Base-by-base conservation (phyloP, 345 rosid species). In the Anastatica hierochuntica region DNA sequence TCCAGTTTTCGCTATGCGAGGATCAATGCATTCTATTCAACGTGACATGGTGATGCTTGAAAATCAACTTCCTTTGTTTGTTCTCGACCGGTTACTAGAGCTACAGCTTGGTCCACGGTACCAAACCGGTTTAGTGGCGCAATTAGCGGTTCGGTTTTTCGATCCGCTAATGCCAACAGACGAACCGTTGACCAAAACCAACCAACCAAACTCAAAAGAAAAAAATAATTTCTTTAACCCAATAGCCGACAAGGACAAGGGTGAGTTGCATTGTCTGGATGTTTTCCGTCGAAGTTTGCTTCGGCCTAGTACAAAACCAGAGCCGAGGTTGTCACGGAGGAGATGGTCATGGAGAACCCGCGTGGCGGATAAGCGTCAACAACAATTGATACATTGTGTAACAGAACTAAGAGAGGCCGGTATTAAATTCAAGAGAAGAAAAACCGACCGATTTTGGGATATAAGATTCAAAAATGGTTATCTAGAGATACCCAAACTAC, bases 31-130 rank as follows among this genome's bases (percentile, higher is more conserved):
- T 73, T 72, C 89, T 2, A 86, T 86, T 44, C 95, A 81, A 54
- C 62, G 89, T 40, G 98, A 90, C 67, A 90, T 86, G 96, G 75
- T 84, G 44, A 86, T 90, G 95, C 63, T 86, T 4, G 96, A 86
- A 74, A 90, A 86, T 17, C 96, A 84, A 71, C 69, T 84, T 64
- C 95, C 97, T 4, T 71, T 86, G 10, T 90, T 82, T 18, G 58
- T 82, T 23, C 84, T 84, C 3, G 86, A 86, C 68, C 68, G 69
- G 54, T 65, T 90, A 4, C 27, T 90, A 18, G 83, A 86, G 19
- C 56, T 86, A 53, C 85, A 90, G 62, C 62, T 80, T 2, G 80
- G 80, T 21, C 15, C 69, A 47, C 70, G 74, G 5, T 56, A 75
- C 33, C 81, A 72, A 68, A 75, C 72, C 53, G 96, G 95, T n/a